Evolutionary conservation across 768 basidiomycete species (phyloP).

Genomic region (Russula sp.): DNA sequence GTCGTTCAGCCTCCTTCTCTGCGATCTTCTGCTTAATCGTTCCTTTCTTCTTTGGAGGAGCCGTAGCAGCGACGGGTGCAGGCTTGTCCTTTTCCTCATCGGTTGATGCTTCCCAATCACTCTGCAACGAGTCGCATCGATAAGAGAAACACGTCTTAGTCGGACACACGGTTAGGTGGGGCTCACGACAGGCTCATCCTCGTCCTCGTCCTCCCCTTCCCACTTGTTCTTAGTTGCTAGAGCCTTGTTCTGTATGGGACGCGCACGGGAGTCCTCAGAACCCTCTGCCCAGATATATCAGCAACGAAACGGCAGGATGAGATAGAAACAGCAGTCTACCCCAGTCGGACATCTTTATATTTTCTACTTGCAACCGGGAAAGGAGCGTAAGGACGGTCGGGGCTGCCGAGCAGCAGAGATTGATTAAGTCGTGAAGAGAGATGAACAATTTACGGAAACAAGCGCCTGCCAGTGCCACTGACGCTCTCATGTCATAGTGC

Average conservation of each 20-base stretch:
- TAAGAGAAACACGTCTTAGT: conserved; percentile 7
- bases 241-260: conserved; percentile 32
- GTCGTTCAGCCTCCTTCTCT: conserved; percentile 82
- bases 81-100: conserved; percentile 61
- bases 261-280: conserved; percentile 21
- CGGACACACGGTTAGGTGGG: not conserved
- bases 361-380: conserved; percentile 11
- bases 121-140: conserved; percentile 46
- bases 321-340: conserved; percentile 13
- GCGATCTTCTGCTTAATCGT: conserved; percentile 88
- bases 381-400: conserved; percentile 29
- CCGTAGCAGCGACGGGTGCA: conserved; percentile 42
- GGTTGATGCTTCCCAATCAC: conserved; percentile 91
- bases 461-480: conserved; percentile 1
- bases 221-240: conserved; percentile 52
- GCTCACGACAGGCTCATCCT: conserved; percentile 72
- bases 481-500: not conserved
- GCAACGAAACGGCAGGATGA: not conserved
- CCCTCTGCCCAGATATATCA: conserved; percentile 26
- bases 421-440: not conserved
- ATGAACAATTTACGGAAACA: conserved; percentile 8
- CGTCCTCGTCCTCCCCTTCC: conserved; percentile 91
- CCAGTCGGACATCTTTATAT: conserved; percentile 31
- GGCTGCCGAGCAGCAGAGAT: conserved; percentile 28
- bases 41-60: conserved; percentile 88